phyloP scores from a whole-genome alignment of 2,329 filamentous ascomycete genomes.

The Epichloe elymi region DNA sequence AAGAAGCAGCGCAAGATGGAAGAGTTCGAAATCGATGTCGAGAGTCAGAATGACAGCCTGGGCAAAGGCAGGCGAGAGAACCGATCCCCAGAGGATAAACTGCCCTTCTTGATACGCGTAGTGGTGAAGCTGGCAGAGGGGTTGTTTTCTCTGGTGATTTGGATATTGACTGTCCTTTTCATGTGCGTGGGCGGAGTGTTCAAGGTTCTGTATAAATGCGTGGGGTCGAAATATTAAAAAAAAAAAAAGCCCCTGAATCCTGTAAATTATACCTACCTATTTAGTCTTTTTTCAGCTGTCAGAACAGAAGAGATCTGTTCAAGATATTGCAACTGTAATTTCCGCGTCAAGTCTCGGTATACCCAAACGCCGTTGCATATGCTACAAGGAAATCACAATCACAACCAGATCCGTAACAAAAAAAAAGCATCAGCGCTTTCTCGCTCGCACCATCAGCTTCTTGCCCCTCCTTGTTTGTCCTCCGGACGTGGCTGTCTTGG shows the following conservation, averaged over 20 bases:
- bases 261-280: conserved; percentile 3
- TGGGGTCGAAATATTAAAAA: conserved; percentile 28
- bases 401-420: background rate
- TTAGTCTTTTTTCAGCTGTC: background rate
- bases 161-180: conserved; percentile 42
- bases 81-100: conserved; percentile 30
- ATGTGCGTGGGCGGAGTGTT: conserved; percentile 39
- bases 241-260: too few relatives aligned
- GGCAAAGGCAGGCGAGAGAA: conserved; percentile 23
- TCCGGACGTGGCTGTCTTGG: conserved; percentile 48
- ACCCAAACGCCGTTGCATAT: conserved; percentile 3
- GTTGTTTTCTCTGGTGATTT: conserved; percentile 44
- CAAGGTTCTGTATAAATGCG: conserved; percentile 36
- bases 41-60: conserved; percentile 42
- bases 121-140: conserved; percentile 36
- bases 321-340: background rate
- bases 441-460: conserved; percentile 48
- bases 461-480: conserved; percentile 46
- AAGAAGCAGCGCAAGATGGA: conserved; percentile 33
- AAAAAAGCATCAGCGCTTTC: conserved; percentile 37
- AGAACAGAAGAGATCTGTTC: background rate
- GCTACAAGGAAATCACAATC: background rate
- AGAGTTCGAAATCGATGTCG: conserved; percentile 47
- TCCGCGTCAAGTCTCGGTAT: background rate
- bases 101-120: conserved; percentile 35